Evolutionary conservation across 2,329 filamentous ascomycete species (phyloP).

Genomic region (Emmonsia crescens): DNA sequence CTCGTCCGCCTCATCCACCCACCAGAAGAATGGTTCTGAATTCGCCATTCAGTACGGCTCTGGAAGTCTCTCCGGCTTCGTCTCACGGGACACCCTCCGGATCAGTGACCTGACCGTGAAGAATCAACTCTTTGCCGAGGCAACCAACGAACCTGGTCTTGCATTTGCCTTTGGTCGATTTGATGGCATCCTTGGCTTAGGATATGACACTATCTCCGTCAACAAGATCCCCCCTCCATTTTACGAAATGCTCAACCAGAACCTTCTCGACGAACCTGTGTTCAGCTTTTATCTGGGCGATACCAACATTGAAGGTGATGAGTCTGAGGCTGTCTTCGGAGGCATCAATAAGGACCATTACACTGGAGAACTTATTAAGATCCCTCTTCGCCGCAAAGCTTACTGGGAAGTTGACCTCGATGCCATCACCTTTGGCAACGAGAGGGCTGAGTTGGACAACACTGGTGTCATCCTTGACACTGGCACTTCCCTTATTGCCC

Average conservation of each 20-base stretch:
- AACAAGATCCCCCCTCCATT: conserved; percentile 91
- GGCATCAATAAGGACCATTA: conserved; percentile 74
- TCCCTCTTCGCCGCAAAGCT: conserved; percentile 93
- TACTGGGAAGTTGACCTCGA: conserved; percentile 99
- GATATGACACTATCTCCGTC: conserved; percentile 93
- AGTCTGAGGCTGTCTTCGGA: conserved; percentile 84
- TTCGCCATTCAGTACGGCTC: conserved; percentile 96
- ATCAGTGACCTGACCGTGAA: conserved; percentile 87
- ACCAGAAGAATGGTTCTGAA: conserved; percentile 83
- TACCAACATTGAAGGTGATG: conserved; percentile 55
- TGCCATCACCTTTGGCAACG: conserved; percentile 76
- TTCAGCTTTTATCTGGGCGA: conserved; percentile 94
- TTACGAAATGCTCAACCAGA: conserved; percentile 89
- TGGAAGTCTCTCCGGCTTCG: conserved; percentile 82
- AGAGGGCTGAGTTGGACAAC: conserved; percentile 79
- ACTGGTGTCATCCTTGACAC: conserved; percentile 97
- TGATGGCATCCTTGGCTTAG: conserved; percentile 90
- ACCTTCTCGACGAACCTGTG: conserved; percentile 77
- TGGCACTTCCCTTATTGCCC: conserved; percentile 92
- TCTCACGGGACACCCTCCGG: conserved; percentile 74
- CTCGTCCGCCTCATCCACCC: conserved; percentile 75
- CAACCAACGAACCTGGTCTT: conserved; percentile 86
- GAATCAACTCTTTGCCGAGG: conserved; percentile 90
- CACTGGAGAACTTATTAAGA: conserved; percentile 78
- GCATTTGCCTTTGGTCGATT: conserved; percentile 97